These are phyloP conservation scores for Talaromyces pinophilus DNA, from an alignment of 2,329 filamentous ascomycete genomes.

Conservation along the genomic window DNA sequence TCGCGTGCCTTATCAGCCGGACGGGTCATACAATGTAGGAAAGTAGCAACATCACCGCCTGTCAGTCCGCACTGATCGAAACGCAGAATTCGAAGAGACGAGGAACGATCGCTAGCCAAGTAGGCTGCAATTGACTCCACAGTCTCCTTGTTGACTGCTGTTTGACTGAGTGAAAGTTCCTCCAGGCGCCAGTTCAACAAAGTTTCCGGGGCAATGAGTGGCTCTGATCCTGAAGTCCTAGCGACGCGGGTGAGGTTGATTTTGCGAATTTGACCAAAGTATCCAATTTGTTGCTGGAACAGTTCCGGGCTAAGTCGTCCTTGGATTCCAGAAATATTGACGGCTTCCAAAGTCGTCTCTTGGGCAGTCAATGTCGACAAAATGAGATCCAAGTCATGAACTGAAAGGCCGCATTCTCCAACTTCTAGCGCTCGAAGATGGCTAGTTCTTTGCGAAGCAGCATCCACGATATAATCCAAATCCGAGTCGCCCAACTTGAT, in stretches of 20 bases:
- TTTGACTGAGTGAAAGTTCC: constrained; percentile 65
- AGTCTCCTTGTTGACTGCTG: constrained; percentile 62
- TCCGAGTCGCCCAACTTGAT: constrained; percentile 71
- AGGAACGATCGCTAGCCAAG: constrained; percentile 61
- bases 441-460: constrained; percentile 65
- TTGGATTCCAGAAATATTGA: constrained; percentile 68
- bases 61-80: constrained; percentile 68
- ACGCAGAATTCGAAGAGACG: constrained; percentile 61
- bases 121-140: constrained; percentile 67
- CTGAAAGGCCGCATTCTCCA: constrained; percentile 60
- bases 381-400: constrained; percentile 57
- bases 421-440: constrained; percentile 69
- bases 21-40: constrained; percentile 64
- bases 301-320: constrained; percentile 64
- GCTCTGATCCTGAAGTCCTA: constrained; percentile 62
- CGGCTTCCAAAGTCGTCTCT: constrained; percentile 65
- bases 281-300: constrained; percentile 67
- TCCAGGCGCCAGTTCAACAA: constrained; percentile 67
- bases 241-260: constrained; percentile 67
- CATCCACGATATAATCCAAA: constrained; percentile 65
- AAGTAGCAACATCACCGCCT: constrained; percentile 63
- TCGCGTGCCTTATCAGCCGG: constrained; percentile 54
- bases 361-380: constrained; percentile 66
- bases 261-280: constrained; percentile 66
- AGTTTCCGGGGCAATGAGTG: constrained; percentile 66